Conservation (phyloP, 1,284 basidiomycete genomes). For the Microbotryum silenes-acaulis region DNA sequence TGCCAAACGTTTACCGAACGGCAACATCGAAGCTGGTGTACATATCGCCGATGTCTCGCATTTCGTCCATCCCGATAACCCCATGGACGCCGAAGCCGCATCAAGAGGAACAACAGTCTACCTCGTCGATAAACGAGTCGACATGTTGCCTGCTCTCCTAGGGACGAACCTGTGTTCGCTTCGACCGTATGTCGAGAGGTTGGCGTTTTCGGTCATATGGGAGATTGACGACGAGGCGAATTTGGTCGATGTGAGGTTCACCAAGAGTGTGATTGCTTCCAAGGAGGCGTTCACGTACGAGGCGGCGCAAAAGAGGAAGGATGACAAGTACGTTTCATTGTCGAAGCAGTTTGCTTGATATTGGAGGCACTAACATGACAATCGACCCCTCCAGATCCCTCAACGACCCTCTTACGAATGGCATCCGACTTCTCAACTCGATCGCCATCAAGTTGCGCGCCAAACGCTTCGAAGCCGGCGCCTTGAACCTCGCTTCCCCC, state of each 20-base stretch:
- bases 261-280: slow-evolving; percentile 92
- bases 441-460: slow-evolving; percentile 81
- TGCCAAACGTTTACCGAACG: slow-evolving; percentile 77
- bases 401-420: slow-evolving; percentile 74
- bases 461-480: slow-evolving; percentile 83
- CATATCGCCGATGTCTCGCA: slow-evolving; percentile 98
- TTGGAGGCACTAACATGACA: neutral
- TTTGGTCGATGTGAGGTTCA: slow-evolving; percentile 83
- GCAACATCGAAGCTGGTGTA: slow-evolving; percentile 97
- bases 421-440: slow-evolving; percentile 81
- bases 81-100: slow-evolving; percentile 96
- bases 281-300: slow-evolving; percentile 98
- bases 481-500: slow-evolving; percentile 91
- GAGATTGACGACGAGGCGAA: slow-evolving; percentile 78
- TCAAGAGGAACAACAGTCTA: slow-evolving; percentile 96
- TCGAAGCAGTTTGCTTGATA: neutral
- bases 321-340: slow-evolving; percentile 61
- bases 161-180: slow-evolving; percentile 96
- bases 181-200: slow-evolving; percentile 81
- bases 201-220: slow-evolving; percentile 97
- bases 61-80: slow-evolving; percentile 86
- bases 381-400: slow-evolving; percentile 49
- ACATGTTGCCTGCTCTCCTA: slow-evolving; percentile 91
- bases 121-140: slow-evolving; percentile 95
- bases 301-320: slow-evolving; percentile 88